phyloP scores from a whole-genome alignment of 129 eudicot species.

The Dittrichia graveolens region DNA sequence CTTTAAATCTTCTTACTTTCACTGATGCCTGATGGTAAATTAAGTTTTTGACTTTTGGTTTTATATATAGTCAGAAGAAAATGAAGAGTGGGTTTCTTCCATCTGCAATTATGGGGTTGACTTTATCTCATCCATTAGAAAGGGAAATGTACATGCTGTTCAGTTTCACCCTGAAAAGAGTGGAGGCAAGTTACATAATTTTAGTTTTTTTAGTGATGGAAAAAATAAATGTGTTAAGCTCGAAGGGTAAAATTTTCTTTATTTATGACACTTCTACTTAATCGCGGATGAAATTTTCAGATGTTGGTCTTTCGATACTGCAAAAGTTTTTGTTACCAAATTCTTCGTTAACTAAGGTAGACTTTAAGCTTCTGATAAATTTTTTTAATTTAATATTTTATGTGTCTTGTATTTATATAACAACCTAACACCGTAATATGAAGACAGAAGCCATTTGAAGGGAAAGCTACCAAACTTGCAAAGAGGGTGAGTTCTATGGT shows the following conservation, averaged over 20 bases:
- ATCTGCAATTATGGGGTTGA: slow-evolving; percentile 78
- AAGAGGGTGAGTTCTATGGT: slow-evolving; percentile 71
- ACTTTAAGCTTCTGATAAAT: slow-evolving; percentile 14
- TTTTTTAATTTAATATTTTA: not conserved
- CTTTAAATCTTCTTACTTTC: not conserved
- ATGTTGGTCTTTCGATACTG: slow-evolving; percentile 87
- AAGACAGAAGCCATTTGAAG: slow-evolving; percentile 86
- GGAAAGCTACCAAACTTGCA: slow-evolving; percentile 94
- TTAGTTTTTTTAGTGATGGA: not conserved
- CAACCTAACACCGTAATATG: slow-evolving; percentile 47
- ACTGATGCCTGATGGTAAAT: not conserved
- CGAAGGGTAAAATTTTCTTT: slow-evolving; percentile 1
- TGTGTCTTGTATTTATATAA: slow-evolving; percentile 31
- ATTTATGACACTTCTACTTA: slow-evolving; percentile 8
- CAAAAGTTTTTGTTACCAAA: slow-evolving; percentile 75
- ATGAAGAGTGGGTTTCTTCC: slow-evolving; percentile 88
- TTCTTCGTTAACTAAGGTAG: slow-evolving; percentile 65
- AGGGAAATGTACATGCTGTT: slow-evolving; percentile 93
- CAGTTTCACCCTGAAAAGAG: slow-evolving; percentile 99
- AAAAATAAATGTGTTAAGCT: not conserved
- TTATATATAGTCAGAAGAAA: slow-evolving; percentile 66
- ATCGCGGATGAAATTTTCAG: slow-evolving; percentile 45
- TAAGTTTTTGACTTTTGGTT: not conserved
- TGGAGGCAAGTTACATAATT: slow-evolving; percentile 58
- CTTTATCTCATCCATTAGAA: slow-evolving; percentile 82